Base-by-base conservation (phyloP, 306 rosid genomes). In the Medicago lupulina region DNA sequence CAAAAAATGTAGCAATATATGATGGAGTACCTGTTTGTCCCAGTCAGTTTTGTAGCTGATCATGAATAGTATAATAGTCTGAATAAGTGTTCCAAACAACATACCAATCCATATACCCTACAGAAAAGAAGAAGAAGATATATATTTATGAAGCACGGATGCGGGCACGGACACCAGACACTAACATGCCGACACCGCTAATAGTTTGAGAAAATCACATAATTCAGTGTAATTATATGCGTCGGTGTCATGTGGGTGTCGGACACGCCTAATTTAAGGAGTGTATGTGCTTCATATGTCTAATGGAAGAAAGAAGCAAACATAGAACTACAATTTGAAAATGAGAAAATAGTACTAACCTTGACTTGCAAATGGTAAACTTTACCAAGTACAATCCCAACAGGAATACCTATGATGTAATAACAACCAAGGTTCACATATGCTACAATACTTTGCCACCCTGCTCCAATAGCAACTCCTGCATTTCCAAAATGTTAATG, bases 31-130 rank as follows among this genome's bases (percentile, higher is more conserved):
- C 88, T 87, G 93, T 9, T 85, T 44, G 5, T 89, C 88, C 91
- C 89, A 86, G 16, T 89, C 81, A 38, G 93, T 86, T 81, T 18
- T 89, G 13, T 51, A 83, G 46, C 84, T 87, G 39, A 89, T 67
- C 44, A 79, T 28, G 1, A 31, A 0, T 0, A 85, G 83, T 6
- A 85, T 75, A 39, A 89, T 31, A n/a, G 93, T 89, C 59, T 87
- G 93, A 39, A 89, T 38, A 0, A 89, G 36, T 44, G 89, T 87
- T 25, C 93, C 93, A 69, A 87, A 74, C 61, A 89, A 58, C 93
- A 89, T 89, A 46, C 93, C 93, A 59, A 83, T 85, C 91, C 93
- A 89, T 6, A 89, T 78, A 10, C 91, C 93, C 93, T 87, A 16
- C 83, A 82, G 0, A 62, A 4, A 1, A 7, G 1, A n/a, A 31